Percentiles rank a stretch among this genome's conserved stretches.
Evolutionary conservation across 352 stramenopile species (phyloP).

Genomic region (Phytophthora tubulina): DNA sequence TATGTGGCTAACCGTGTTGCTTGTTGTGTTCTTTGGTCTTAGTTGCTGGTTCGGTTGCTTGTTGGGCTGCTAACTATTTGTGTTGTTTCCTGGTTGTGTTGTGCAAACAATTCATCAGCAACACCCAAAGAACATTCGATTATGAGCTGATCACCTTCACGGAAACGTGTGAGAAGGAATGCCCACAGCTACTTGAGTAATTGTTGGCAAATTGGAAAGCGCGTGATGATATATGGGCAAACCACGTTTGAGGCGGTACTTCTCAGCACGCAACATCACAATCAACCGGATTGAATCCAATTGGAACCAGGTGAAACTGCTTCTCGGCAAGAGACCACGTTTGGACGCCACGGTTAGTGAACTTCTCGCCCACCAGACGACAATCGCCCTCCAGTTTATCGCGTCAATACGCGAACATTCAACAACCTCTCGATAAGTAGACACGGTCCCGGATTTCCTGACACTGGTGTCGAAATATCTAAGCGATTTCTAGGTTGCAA

Average conservation of each 20-base stretch:
- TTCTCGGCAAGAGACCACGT: slow-evolving; percentile 12
- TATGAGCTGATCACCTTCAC: not conserved
- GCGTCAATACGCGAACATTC: not conserved
- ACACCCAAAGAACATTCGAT: not conserved
- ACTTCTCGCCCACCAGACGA: slow-evolving; percentile 21
- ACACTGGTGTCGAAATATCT: not conserved
- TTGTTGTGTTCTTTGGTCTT: not conserved
- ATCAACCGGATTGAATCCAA: slow-evolving; percentile 39
- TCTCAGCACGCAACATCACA: slow-evolving; percentile 30
- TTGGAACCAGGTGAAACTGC: slow-evolving; percentile 34
- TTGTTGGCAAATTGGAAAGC: not conserved
- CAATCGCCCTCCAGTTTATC: slow-evolving; percentile 8
- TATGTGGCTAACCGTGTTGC: not conserved
- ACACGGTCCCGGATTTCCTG: not conserved
- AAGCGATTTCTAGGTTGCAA: not conserved
- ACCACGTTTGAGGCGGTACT: slow-evolving; percentile 5
- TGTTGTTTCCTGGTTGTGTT: no score
- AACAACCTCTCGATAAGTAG: not conserved
- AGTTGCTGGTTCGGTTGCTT: no score
- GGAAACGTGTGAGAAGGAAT: not conserved
- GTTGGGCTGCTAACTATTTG: no score
- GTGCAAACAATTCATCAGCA: not conserved
- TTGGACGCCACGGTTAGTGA: slow-evolving; percentile 17
- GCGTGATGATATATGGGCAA: not conserved
- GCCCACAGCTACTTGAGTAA: not conserved